These are phyloP conservation scores for Myxozyma neglecta DNA, from an alignment of 805 yeast species.

Conservation along the genomic window DNA sequence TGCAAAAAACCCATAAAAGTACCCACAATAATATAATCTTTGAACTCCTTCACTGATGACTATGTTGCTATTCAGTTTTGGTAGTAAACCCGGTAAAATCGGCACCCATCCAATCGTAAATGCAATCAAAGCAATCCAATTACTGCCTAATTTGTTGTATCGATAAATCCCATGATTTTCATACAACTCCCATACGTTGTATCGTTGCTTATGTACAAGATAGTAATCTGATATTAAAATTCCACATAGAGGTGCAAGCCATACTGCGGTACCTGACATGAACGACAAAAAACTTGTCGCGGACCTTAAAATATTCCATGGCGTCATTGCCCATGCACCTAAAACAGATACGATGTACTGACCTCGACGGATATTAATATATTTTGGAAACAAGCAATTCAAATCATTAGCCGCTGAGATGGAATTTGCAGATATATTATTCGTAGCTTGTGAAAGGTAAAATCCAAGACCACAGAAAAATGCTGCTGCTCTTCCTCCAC, in stretches of 20 bases:
- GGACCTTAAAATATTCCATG: constrained; percentile 74
- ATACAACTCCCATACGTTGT: constrained; percentile 63
- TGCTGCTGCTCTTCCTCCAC: constrained; percentile 71
- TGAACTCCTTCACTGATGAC: constrained; percentile 5
- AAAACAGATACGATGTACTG: constrained; percentile 68
- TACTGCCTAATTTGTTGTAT: constrained; percentile 45
- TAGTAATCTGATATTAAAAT: constrained; percentile 47
- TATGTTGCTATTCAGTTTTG: constrained; percentile 15
- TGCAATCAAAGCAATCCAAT: constrained; percentile 45
- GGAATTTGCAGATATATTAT: constrained; percentile 63
- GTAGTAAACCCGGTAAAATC: constrained; percentile 17
- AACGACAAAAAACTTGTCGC: constrained; percentile 76
- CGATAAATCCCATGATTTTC: constrained; percentile 45
- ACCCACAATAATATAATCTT: constrained; percentile 33
- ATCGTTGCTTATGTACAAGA: constrained; percentile 65
- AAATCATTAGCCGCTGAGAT: constrained; percentile 52
- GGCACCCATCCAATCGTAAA: constrained; percentile 40
- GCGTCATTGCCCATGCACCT: constrained; percentile 67
- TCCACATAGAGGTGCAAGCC: constrained; percentile 80
- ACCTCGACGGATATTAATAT: constrained; percentile 64
- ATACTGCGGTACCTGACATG: constrained; percentile 75
- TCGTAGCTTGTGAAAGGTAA: constrained; percentile 73
- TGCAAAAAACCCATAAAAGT: constrained; percentile 32
- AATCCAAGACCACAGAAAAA: constrained; percentile 70
- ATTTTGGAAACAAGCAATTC: constrained; percentile 49